Evolutionary conservation across 768 basidiomycete species (phyloP).

Genomic region (Coprinopsis marcescibilis): DNA sequence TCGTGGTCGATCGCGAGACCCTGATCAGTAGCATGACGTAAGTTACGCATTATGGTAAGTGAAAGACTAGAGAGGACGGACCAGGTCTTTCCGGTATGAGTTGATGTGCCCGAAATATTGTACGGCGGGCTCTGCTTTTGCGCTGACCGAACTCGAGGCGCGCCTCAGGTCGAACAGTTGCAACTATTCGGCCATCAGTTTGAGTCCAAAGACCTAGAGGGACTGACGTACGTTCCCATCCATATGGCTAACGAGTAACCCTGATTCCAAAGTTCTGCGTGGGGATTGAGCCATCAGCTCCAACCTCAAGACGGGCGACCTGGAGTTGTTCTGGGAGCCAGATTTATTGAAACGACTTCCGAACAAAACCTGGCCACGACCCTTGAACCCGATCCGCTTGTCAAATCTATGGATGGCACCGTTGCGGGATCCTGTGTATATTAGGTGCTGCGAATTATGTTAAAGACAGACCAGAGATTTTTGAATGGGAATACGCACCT

Average conservation of each 20-base stretch:
- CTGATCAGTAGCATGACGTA: slow-evolving; percentile 27
- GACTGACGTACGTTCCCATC: slow-evolving; percentile 44
- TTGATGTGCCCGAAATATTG: slow-evolving; percentile 56
- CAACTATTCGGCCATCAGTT: slow-evolving; percentile 36
- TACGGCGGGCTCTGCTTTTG: slow-evolving; percentile 33
- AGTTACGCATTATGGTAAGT: not conserved
- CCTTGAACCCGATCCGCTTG: slow-evolving; percentile 33
- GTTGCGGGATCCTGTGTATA: slow-evolving; percentile 57
- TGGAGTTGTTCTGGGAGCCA: slow-evolving; percentile 10
- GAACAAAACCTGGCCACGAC: slow-evolving; percentile 35
- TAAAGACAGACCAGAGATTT: not conserved
- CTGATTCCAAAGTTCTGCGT: slow-evolving; percentile 3
- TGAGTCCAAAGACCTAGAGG: not conserved
- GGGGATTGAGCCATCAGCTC: slow-evolving; percentile 27
- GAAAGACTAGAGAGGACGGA: slow-evolving; percentile 28
- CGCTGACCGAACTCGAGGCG: slow-evolving; percentile 21
- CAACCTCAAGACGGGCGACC: slow-evolving; percentile 51
- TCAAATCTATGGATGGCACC: slow-evolving; percentile 57
- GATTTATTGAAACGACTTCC: slow-evolving; percentile 24
- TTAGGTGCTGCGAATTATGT: slow-evolving; percentile 31
- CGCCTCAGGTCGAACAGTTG: slow-evolving; percentile 61
- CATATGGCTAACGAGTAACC: slow-evolving; percentile 50
- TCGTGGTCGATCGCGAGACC: slow-evolving; percentile 54
- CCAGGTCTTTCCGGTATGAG: slow-evolving; percentile 42
- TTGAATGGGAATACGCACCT: slow-evolving; percentile 29